phyloP scores from a whole-genome alignment of 371 early-diverging fungal genomes.

The Phascolomyces articulosus region DNA sequence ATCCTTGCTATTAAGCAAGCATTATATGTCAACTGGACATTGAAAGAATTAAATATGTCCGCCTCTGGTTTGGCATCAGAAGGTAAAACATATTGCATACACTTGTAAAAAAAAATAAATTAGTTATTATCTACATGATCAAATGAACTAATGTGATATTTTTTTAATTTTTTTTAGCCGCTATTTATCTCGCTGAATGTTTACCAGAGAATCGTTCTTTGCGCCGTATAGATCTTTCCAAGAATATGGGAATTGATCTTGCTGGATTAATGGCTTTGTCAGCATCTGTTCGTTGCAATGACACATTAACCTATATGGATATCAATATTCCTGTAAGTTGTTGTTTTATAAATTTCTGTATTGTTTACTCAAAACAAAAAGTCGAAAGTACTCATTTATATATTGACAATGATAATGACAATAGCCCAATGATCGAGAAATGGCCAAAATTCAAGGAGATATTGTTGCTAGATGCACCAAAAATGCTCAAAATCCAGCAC shows the following conservation, averaged over 20 bases:
- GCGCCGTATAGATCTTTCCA: slow-evolving; percentile 71
- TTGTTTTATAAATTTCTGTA: too few species aligned
- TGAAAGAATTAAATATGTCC: slow-evolving; percentile 66
- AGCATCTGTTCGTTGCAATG: slow-evolving; percentile 73
- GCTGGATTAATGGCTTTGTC: slow-evolving; percentile 82
- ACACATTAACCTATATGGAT: slow-evolving; percentile 71
- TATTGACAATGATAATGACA: too few species aligned
- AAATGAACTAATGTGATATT: neutral
- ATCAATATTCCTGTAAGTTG: slow-evolving; percentile 65
- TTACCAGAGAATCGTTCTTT: slow-evolving; percentile 75
- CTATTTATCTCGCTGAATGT: slow-evolving; percentile 80
- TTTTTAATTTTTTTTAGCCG: slow-evolving; percentile 35
- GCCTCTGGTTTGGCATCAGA: slow-evolving; percentile 65
- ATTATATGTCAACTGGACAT: slow-evolving; percentile 62
- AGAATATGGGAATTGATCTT: slow-evolving; percentile 72
- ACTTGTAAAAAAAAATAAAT: too few species aligned
- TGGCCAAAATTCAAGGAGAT: slow-evolving; percentile 67
- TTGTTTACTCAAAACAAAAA: too few species aligned
- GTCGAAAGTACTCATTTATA: neutral
- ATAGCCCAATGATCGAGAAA: slow-evolving; percentile 67
- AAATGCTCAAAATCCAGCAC: slow-evolving; percentile 54
- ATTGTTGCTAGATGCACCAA: slow-evolving; percentile 70
- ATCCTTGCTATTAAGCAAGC: slow-evolving; percentile 64
- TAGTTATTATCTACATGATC: neutral
- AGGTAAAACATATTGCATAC: slow-evolving; percentile 46